Base-by-base conservation (phyloP, 2,329 filamentous ascomycete genomes). In the Trichoderma koningii region DNA sequence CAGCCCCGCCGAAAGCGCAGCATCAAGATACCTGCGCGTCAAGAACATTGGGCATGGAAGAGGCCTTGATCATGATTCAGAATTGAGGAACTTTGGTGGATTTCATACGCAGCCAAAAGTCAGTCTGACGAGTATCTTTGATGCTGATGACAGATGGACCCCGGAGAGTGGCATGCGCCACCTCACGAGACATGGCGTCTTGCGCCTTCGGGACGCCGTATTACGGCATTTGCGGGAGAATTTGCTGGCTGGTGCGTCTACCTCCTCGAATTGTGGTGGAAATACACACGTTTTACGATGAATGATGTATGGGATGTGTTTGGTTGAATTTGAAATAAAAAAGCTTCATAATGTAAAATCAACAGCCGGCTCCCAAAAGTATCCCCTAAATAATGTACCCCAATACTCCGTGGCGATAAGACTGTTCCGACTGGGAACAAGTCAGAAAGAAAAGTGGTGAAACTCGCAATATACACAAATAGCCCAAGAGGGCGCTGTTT, bases 401-500 rank as follows among this genome's bases (percentile, higher is more conserved):
- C 30, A 52, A 60, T 65, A 65, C 63, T 61, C 63, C 63, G 56
- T 62, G 10, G 63, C 63, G 63, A 62, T 53, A 53, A 51, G n/a
- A 65, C 63, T 61, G 63, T 41, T 51, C 56, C 44, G 45, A 50
- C 26, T 55, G 34, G 23, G 42, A 50, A 66, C 48, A 56, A 48
- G 57, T 34, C 28, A n/a, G 50, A 55, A 47, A 42, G 9, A 48
- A 50, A 44, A 55, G 34, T 44, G 48, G 55, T 64, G 41, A 26
- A 61, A 68, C 7, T 38, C 34, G 34, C 34, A 9, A 14, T 38
- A 70, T 66, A 66, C 69, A 69, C 67, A 69, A 34, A 52, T 45
- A 66, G 15, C 66, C 41, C 41, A 41, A 30, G 48, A 63, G 19
- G 3, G 61, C 28, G 44, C 42, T 34, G 28, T 7, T 30, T 30